Base-by-base conservation (phyloP, 768 basidiomycete species). In the Mycena latifolia region DNA sequence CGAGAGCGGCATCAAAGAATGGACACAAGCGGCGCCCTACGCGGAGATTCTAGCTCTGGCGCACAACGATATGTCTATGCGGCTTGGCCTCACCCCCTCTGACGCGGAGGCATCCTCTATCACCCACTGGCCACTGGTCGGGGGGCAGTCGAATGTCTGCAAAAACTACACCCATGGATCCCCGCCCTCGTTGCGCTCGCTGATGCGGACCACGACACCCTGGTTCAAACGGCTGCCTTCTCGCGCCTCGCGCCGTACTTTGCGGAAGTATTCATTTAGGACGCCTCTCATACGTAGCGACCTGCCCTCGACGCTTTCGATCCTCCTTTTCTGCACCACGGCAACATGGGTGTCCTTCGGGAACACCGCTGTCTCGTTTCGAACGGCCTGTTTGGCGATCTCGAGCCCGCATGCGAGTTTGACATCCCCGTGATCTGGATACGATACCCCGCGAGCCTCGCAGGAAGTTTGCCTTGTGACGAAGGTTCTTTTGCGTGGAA, bases 111-210 rank as follows among this genome's bases (percentile, higher is more conserved):
- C 53, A 5, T 24, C 28, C 46, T 55, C 61, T 2, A 24, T 48
- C 24, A 18, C 45, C 12, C 14, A 48, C n/a, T 55, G 54, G 61
- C 61, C 53, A 1, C 43, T 63, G 0, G 37, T 47, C n/a, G n/a
- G n/a, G n/a, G 35, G 31, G 39, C 18, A 53, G 11, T 63, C 7
- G 22, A 37, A n/a, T 28, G 17, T 25, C 31, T 63, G 12, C 43
- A 39, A 3, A 28, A 17, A 11, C 27, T 55, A 5, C 33, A 20
- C 2, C 24, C 22, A 18, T 9, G 0, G 1, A 20, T 55, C 25
- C 45, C 45, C 25, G 7, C 12, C 1, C 24, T 63, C 22, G 20
- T 63, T 14, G 61, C 45, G 15, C 31, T 55, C 2, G 10, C 35
- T 11, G 61, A 63, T 24, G 28, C 48, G 4, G 61, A 63, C 33